These are phyloP conservation scores for Ascochyta pisi DNA, from an alignment of 2,329 filamentous ascomycete species.

Conservation along the genomic window DNA sequence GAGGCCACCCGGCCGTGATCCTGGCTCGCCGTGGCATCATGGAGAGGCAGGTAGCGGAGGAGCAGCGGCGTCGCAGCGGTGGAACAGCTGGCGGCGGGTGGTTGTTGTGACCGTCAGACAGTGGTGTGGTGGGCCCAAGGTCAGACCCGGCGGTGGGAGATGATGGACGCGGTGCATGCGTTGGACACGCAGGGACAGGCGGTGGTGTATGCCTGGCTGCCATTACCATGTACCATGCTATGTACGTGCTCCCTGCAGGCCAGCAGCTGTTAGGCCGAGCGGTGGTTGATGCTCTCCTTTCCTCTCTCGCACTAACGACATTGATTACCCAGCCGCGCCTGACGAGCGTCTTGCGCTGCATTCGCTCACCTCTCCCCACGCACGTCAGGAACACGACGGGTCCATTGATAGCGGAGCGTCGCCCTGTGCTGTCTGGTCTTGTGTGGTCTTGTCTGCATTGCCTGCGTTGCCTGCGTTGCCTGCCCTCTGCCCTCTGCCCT, in stretches of 20 bases:
- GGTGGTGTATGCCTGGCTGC: constrained; percentile 2
- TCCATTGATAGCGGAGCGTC: constrained; percentile 14
- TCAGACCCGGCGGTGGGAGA: constrained; percentile 12
- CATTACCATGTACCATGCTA: background rate
- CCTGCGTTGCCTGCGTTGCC: too few species aligned
- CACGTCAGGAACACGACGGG: constrained; percentile 33
- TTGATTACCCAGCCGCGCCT: constrained; percentile 37
- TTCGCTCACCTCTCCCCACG: constrained; percentile 32
- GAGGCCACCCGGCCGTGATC: background rate
- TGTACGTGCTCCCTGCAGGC: background rate
- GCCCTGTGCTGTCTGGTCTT: constrained; percentile 2
- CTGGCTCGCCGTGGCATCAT: constrained; percentile 5
- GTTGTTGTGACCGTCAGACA: too few species aligned
- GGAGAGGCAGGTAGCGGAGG: constrained; percentile 8
- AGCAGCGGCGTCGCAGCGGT: too few species aligned
- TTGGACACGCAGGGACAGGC: constrained; percentile 2
- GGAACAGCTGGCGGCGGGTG: too few species aligned
- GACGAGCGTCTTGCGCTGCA: constrained; percentile 22
- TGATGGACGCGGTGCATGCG: constrained; percentile 2
- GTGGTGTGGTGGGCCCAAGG: background rate
- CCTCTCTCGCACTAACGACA: constrained; percentile 6
- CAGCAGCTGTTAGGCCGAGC: constrained; percentile 20
- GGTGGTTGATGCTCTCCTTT: constrained; percentile 22
- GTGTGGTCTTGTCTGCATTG: background rate
- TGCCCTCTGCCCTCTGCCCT: too few species aligned